Percentiles rank a stretch among this genome's conserved stretches.
These are phyloP conservation scores for Triticum aestivum DNA, from an alignment of 176 grass and related monocot species.

Conservation along the genomic window IWGSC_CS_RefSeq_v2.1 NC_057810.1:668950003-668950502, in stretches of 20 bases:
- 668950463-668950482: conserved; percentile 52
- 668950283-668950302: conserved; percentile 45
- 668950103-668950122: background rate
- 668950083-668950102: conserved; percentile 2
- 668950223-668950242: conserved; percentile 95
- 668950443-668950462: conserved; percentile 41
- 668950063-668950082: background rate
- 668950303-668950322: background rate
- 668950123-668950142: background rate
- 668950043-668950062: too few species aligned
- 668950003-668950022: too few species aligned
- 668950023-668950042: too few species aligned
- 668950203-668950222: conserved; percentile 65
- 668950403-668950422: conserved; percentile 52
- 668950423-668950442: conserved; percentile 49
- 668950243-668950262: conserved; percentile 95
- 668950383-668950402: conserved; percentile 47
- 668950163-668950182: too few species aligned
- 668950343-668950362: conserved; percentile 27
- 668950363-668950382: conserved; percentile 71
- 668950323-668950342: conserved; percentile 6
- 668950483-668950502: conserved; percentile 51
- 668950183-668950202: conserved; percentile 11
- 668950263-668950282: conserved; percentile 88
- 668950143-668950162: too few species aligned